phyloP scores from a whole-genome alignment of 805 yeast species.

The Metschnikowia continentalis region DNA sequence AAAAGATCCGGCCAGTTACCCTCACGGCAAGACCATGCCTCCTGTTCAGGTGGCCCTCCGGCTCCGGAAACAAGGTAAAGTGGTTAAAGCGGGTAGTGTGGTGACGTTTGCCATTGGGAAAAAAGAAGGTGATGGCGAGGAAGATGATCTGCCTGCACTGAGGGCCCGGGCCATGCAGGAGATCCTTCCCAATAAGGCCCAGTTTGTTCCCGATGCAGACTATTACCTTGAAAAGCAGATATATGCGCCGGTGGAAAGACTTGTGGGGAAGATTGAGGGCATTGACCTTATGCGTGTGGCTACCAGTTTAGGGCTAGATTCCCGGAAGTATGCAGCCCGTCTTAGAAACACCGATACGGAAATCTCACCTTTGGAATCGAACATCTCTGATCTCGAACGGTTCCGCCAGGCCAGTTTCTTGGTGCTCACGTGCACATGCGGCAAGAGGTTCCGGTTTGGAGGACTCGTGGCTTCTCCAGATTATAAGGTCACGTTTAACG shows the following conservation, averaged over 20 bases:
- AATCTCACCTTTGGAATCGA: slow-evolving; percentile 74
- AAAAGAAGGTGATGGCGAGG: slow-evolving; percentile 28
- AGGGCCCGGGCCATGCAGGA: slow-evolving; percentile 83
- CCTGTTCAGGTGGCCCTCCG: slow-evolving; percentile 85
- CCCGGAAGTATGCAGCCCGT: slow-evolving; percentile 51
- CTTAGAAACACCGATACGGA: slow-evolving; percentile 42
- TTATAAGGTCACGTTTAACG: slow-evolving; percentile 60
- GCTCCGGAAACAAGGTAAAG: slow-evolving; percentile 76
- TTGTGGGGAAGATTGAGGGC: slow-evolving; percentile 82
- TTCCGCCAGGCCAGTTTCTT: slow-evolving; percentile 63
- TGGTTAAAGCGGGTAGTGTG: slow-evolving; percentile 83
- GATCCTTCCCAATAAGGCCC: slow-evolving; percentile 47
- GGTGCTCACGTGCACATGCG: slow-evolving; percentile 60
- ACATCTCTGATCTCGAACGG: slow-evolving; percentile 75
- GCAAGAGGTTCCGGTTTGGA: slow-evolving; percentile 56
- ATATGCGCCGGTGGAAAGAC: slow-evolving; percentile 84
- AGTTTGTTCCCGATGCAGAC: slow-evolving; percentile 64
- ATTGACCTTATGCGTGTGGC: slow-evolving; percentile 78
- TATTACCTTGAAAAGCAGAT: slow-evolving; percentile 87
- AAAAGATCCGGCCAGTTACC: slow-evolving; percentile 83
- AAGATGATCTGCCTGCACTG: slow-evolving; percentile 50
- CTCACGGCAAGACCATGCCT: slow-evolving; percentile 76
- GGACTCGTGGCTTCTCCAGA: slow-evolving; percentile 67
- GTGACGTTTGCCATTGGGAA: slow-evolving; percentile 77
- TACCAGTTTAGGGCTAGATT: slow-evolving; percentile 70